phyloP scores from a whole-genome alignment of 2,329 filamentous ascomycete genomes.

The Colletotrichum phormii region DNA sequence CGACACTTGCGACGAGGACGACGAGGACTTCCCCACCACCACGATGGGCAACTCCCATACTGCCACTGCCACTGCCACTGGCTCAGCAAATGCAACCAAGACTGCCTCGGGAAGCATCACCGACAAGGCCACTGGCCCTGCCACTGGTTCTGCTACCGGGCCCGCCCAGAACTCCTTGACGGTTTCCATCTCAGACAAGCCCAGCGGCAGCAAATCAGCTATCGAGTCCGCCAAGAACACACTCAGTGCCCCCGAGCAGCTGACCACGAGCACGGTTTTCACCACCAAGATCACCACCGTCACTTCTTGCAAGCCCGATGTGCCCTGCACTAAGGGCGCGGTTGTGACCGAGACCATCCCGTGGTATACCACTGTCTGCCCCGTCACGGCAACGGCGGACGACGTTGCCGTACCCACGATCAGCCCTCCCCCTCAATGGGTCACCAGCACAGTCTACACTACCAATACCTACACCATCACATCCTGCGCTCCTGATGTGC shows the following conservation, averaged over 20 bases:
- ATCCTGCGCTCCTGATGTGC: constrained; percentile 60
- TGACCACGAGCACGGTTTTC: constrained; percentile 46
- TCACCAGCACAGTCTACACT: constrained; percentile 53
- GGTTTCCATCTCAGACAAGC: background rate
- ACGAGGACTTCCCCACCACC: constrained; percentile 18
- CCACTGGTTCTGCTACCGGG: constrained; percentile 15
- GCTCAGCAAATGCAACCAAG: background rate
- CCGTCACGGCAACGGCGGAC: constrained; percentile 43
- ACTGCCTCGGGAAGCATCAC: background rate
- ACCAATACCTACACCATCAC: constrained; percentile 64
- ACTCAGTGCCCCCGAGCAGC: constrained; percentile 17
- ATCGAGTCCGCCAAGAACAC: constrained; percentile 10
- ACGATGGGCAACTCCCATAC: background rate
- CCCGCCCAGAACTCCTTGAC: constrained; percentile 31
- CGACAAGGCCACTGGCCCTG: background rate
- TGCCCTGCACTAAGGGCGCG: constrained; percentile 45
- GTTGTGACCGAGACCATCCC: constrained; percentile 51
- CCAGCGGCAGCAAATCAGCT: background rate
- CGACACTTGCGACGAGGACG: constrained; percentile 32
- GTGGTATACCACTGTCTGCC: constrained; percentile 56
- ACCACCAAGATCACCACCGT: constrained; percentile 49
- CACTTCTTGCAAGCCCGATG: constrained; percentile 59
- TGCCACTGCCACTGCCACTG: constrained; percentile 14
- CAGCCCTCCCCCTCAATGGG: constrained; percentile 29
- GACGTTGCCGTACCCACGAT: constrained; percentile 18